phyloP scores from a whole-genome alignment of 2,329 filamentous ascomycete genomes.

The Chrysoporthe cubensis region DNA sequence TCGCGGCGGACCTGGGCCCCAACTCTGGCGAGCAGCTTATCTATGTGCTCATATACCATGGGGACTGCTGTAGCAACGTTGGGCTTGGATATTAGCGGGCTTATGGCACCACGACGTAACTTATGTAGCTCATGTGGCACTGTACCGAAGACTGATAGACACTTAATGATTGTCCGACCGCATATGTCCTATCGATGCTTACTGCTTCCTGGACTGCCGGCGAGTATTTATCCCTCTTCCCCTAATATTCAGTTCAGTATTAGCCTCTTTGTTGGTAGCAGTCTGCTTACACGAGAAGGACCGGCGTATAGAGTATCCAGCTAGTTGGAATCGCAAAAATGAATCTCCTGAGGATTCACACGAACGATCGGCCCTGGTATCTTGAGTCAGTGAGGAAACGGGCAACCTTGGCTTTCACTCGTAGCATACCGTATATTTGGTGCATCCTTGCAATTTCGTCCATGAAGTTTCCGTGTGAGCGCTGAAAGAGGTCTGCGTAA shows the following conservation, averaged over 20 bases:
- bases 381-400: background rate
- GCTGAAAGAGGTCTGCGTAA: conserved; percentile 6
- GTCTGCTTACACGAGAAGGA: background rate
- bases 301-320: background rate
- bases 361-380: background rate
- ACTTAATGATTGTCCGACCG: background rate
- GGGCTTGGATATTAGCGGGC: background rate
- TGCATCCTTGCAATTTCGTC: conserved; percentile 1
- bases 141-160: background rate
- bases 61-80: background rate
- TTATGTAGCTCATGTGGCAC: background rate
- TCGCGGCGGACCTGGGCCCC: background rate
- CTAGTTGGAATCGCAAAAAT: background rate
- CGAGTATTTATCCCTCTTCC: background rate
- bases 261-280: background rate
- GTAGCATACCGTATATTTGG: conserved; percentile 1
- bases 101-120: background rate
- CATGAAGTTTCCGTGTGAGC: background rate
- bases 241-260: background rate
- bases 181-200: background rate
- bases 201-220: background rate
- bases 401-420: background rate
- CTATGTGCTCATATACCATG: background rate
- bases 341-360: background rate
- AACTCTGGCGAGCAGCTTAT: background rate